Evolutionary conservation across 176 grass and related monocot species (phyloP).

Genomic region (Cenchrus purpureus): DNA sequence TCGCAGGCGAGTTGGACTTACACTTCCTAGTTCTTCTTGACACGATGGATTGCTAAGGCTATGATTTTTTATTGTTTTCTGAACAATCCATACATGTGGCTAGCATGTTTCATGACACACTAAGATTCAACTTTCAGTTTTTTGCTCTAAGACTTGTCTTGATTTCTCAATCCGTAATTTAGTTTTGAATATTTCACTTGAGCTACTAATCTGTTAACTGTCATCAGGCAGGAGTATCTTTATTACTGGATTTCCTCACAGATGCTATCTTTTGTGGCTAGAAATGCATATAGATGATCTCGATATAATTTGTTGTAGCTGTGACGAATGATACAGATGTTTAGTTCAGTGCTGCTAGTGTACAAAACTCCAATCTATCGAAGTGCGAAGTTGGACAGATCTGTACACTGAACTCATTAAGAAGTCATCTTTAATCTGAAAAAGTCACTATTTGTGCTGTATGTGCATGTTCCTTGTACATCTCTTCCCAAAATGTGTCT

Average conservation of each 20-base stretch:
- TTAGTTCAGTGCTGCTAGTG: too few species aligned
- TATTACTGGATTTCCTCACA: not conserved
- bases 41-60: not conserved
- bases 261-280: too few species aligned
- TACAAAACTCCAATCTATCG: not conserved
- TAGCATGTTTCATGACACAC: not conserved
- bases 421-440: not conserved
- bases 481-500: not conserved
- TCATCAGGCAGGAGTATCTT: not conserved
- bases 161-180: not conserved
- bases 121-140: not conserved
- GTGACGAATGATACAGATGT: too few species aligned
- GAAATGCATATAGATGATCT: too few species aligned
- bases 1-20: conserved; percentile 58
- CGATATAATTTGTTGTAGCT: too few species aligned
- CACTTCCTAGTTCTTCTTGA: too few species aligned
- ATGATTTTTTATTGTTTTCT: not conserved
- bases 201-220: not conserved
- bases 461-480: not conserved
- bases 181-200: not conserved
- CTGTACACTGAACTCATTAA: not conserved
- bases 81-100: not conserved
- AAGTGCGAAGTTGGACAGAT: not conserved
- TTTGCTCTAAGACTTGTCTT: not conserved
- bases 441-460: not conserved